Conservation (phyloP, 1,284 basidiomycete species). For the Pterulicium gracile region DNA sequence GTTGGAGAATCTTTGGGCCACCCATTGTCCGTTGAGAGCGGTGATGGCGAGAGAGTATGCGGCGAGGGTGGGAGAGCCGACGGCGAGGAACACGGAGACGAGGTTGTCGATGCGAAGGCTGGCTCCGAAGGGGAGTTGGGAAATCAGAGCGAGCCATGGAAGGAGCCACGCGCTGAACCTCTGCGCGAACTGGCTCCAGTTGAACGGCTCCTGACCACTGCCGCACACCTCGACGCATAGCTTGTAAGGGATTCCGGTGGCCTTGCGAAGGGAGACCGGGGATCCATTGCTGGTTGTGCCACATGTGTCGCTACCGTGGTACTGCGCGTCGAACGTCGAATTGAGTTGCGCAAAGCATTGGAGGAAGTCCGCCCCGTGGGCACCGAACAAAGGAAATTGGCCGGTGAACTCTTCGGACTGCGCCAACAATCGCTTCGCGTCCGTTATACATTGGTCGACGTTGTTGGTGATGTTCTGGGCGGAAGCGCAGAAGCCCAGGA, state of each 20-base stretch:
- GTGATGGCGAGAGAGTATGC: constrained; percentile 27
- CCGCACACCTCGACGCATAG: constrained; percentile 15
- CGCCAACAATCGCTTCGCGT: too few relatives aligned
- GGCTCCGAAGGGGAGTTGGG: constrained; percentile 19
- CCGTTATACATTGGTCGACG: too few relatives aligned
- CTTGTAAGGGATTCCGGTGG: constrained; percentile 15
- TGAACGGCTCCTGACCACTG: constrained; percentile 11
- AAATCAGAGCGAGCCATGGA: constrained; percentile 19
- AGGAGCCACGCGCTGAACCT: constrained; percentile 19
- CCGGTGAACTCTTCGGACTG: too few relatives aligned
- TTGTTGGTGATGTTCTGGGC: too few relatives aligned
- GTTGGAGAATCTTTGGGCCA: constrained; percentile 20
- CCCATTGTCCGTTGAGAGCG: constrained; percentile 24
- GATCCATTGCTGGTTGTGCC: constrained; percentile 12
- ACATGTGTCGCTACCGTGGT: constrained; percentile 8
- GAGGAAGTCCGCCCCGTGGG: too few relatives aligned
- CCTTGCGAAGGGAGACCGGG: constrained; percentile 10
- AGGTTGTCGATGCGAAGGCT: constrained; percentile 20
- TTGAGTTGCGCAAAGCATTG: constrained; percentile 12
- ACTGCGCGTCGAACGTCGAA: too few relatives aligned
- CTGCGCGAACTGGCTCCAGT: constrained; percentile 16
- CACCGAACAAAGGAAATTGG: too few relatives aligned
- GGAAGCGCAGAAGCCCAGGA: too few relatives aligned
- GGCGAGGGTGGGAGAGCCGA: constrained; percentile 28
- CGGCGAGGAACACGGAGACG: constrained; percentile 19